Evolutionary conservation across 1,139 yeast genomes (phyloP).

Genomic region (Yamadazyma diospyri): DNA sequence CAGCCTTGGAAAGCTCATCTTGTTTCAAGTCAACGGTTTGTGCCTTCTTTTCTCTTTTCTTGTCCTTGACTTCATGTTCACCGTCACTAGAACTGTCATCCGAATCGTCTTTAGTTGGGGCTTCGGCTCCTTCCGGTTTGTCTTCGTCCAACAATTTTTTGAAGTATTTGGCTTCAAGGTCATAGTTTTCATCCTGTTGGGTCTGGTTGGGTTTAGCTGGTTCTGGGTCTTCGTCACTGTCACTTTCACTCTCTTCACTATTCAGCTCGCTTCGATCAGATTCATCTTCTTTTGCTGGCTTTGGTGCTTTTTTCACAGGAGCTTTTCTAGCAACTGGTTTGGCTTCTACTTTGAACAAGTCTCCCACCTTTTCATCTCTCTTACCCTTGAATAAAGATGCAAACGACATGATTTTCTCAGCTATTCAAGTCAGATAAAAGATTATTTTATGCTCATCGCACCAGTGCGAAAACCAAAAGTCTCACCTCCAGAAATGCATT

Average conservation of each 20-base stretch:
- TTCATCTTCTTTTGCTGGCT: too few species aligned
- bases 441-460: conserved; percentile 3
- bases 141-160: conserved; percentile 33
- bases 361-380: conserved; percentile 28
- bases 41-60: conserved; percentile 20
- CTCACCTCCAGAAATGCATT: conserved; percentile 1
- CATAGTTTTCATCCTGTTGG: conserved; percentile 35
- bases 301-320: neutral
- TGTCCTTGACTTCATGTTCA: conserved; percentile 10
- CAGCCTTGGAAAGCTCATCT: conserved; percentile 77
- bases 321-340: conserved; percentile 9
- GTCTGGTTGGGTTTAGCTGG: conserved; percentile 1
- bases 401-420: conserved; percentile 20
- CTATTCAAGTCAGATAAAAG: neutral
- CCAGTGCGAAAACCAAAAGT: conserved; percentile 1
- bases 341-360: conserved; percentile 26
- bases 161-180: conserved; percentile 47
- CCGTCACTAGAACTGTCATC: conserved; percentile 11
- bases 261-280: conserved; percentile 1
- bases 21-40: conserved; percentile 53
- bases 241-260: conserved; percentile 11
- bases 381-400: conserved; percentile 29
- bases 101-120: conserved; percentile 1
- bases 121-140: conserved; percentile 4
- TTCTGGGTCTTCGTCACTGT: conserved; percentile 8